Conservation (phyloP, 495 filamentous ascomycete genomes). For the Aspergillus egyptiacus region DNA sequence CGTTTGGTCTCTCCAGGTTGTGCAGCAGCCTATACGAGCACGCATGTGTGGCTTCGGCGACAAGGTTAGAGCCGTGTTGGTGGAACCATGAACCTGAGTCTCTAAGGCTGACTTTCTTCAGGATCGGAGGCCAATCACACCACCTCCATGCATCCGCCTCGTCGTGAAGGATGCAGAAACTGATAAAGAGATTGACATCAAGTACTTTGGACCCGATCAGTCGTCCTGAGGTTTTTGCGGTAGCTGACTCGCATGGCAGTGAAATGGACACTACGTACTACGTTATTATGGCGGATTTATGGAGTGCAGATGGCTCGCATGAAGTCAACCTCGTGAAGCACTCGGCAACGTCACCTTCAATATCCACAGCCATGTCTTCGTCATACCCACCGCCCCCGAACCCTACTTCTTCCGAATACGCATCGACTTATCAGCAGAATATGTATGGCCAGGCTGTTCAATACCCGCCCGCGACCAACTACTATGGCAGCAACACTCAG, state of each 20-base stretch:
- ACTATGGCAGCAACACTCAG: constrained; percentile 35
- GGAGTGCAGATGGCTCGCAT: constrained; percentile 72
- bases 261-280: constrained; percentile 83
- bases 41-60: constrained; percentile 99
- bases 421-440: constrained; percentile 28
- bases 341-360: constrained; percentile 80
- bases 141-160: constrained; percentile 85
- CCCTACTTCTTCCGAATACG: constrained; percentile 34
- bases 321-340: constrained; percentile 95
- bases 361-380: constrained; percentile 72
- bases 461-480: constrained; percentile 39
- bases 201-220: constrained; percentile 47
- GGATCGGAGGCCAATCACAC: constrained; percentile 95
- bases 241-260: constrained; percentile 30
- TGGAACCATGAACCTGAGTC: background rate
- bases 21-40: constrained; percentile 88
- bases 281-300: constrained; percentile 89
- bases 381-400: constrained; percentile 64
- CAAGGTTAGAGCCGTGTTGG: constrained; percentile 56
- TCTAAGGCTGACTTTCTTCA: constrained; percentile 28
- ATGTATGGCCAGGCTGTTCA: constrained; percentile 36
- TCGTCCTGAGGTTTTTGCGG: background rate
- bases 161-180: constrained; percentile 73
- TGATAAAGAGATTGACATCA: constrained; percentile 82
- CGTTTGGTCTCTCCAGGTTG: constrained; percentile 66